Conservation (phyloP, 108 stramenopile genomes). For the Epithemia pelagica region DNA sequence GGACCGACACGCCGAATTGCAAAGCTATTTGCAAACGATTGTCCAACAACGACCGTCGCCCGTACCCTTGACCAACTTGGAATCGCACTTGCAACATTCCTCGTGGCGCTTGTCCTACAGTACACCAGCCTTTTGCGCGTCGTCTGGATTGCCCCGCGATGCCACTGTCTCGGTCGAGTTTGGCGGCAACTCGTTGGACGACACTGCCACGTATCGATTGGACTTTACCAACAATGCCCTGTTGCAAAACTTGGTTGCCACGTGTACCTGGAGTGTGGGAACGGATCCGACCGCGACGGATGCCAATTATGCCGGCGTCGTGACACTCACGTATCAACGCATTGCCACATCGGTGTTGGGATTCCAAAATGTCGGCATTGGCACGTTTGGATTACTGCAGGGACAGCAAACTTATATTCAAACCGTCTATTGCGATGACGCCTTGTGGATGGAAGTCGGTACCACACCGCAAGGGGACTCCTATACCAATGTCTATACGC, state of each 20-base stretch:
- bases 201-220: constrained; percentile 31
- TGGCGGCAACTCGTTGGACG: constrained; percentile 29
- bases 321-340: constrained; percentile 58
- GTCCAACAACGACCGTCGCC: constrained; percentile 27
- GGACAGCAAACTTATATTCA: constrained; percentile 51
- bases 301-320: constrained; percentile 21
- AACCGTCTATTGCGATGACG: constrained; percentile 59
- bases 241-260: constrained; percentile 47
- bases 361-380: constrained; percentile 49
- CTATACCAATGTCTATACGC: constrained; percentile 34
- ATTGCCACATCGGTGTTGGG: constrained; percentile 67
- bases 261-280: constrained; percentile 49
- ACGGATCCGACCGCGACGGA: not conserved
- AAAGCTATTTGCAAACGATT: constrained; percentile 42
- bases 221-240: constrained; percentile 46
- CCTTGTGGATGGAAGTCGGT: constrained; percentile 65
- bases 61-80: constrained; percentile 33
- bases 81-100: constrained; percentile 29
- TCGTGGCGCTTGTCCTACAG: constrained; percentile 60
- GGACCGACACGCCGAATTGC: constrained; percentile 40
- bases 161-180: constrained; percentile 48
- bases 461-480: constrained; percentile 13
- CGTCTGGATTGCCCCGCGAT: constrained; percentile 43
- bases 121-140: constrained; percentile 23
- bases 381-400: constrained; percentile 64